Percentiles rank a stretch among this genome's conserved stretches.
Evolutionary conservation across 108 stramenopile genomes (phyloP).

Genomic region (Stephanodiscus triporus): DNA sequence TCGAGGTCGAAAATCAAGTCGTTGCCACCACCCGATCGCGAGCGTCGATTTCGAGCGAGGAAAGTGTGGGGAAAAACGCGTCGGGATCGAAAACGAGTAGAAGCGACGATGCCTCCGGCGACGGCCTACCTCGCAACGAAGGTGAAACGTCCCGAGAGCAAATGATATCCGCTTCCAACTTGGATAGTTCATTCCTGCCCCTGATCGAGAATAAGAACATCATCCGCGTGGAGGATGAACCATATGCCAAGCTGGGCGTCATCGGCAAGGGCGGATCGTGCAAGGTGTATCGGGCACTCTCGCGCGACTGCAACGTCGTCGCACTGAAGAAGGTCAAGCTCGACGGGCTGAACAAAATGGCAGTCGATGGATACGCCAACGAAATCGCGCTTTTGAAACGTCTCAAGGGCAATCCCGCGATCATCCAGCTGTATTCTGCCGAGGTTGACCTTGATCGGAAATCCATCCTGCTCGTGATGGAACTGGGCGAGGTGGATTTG

Average conservation of each 20-base stretch:
- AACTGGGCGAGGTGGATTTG: slow-evolving; percentile 96
- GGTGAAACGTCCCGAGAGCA: slow-evolving; percentile 7
- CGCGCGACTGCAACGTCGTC: slow-evolving; percentile 78
- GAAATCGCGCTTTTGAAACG: slow-evolving; percentile 92
- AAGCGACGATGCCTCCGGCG: not conserved
- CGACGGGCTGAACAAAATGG: slow-evolving; percentile 75
- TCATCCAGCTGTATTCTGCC: slow-evolving; percentile 91
- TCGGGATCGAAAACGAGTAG: not conserved
- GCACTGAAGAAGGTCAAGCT: slow-evolving; percentile 98
- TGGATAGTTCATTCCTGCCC: slow-evolving; percentile 65
- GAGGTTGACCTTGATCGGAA: slow-evolving; percentile 87
- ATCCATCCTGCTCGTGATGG: slow-evolving; percentile 92
- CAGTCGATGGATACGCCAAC: slow-evolving; percentile 95
- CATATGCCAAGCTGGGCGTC: slow-evolving; percentile 92
- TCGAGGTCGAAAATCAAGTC: not conserved
- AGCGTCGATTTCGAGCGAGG: slow-evolving; percentile 8
- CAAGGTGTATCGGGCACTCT: slow-evolving; percentile 92
- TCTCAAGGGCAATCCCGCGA: slow-evolving; percentile 89
- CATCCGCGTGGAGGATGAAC: slow-evolving; percentile 75
- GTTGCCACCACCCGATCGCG: slow-evolving; percentile 5
- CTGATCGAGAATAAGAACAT: slow-evolving; percentile 84
- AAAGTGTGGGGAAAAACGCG: not conserved
- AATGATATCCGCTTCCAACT: slow-evolving; percentile 25
- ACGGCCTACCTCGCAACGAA: slow-evolving; percentile 6
- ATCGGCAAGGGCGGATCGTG: slow-evolving; percentile 97